Evolutionary conservation across 352 stramenopile species (phyloP).

Genomic region (Pythium coloratum): DNA sequence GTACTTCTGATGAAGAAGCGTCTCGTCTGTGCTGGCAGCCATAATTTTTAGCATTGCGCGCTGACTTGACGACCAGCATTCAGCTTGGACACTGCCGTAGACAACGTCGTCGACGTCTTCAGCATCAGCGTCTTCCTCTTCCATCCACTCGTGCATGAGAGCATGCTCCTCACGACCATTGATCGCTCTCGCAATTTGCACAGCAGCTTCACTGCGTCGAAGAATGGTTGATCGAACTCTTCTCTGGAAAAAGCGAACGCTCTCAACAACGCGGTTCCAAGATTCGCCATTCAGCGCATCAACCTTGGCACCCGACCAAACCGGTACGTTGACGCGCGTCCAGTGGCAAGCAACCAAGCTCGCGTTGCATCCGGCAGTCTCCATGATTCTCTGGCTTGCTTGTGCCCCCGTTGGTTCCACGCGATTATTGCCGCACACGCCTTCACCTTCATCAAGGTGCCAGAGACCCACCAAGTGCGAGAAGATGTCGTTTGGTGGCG

Average conservation of each 20-base stretch:
- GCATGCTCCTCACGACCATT: constrained; percentile 33
- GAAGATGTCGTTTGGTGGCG: constrained; percentile 13
- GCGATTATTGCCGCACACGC: constrained; percentile 56
- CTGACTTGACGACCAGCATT: neutral
- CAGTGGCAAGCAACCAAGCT: constrained; percentile 72
- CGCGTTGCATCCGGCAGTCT: constrained; percentile 36
- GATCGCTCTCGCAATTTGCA: constrained; percentile 41
- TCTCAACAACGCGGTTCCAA: constrained; percentile 35
- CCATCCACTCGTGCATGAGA: constrained; percentile 29
- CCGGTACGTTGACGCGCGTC: constrained; percentile 53
- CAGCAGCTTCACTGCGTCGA: neutral
- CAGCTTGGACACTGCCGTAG: neutral
- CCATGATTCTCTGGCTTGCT: constrained; percentile 19
- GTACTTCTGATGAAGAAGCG: constrained; percentile 70
- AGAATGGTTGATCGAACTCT: neutral
- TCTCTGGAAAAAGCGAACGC: constrained; percentile 34
- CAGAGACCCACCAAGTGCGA: constrained; percentile 50
- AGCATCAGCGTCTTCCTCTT: constrained; percentile 34
- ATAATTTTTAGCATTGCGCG: constrained; percentile 41
- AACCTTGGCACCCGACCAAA: constrained; percentile 46
- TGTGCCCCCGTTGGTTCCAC: constrained; percentile 19
- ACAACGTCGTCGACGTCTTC: constrained; percentile 22
- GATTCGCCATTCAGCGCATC: constrained; percentile 30
- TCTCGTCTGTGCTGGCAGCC: constrained; percentile 60
- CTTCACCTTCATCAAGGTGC: constrained; percentile 79